These are phyloP conservation scores for Trichoderma cornu-damae DNA, from an alignment of 2,329 filamentous ascomycete genomes.

Conservation along the genomic window DNA sequence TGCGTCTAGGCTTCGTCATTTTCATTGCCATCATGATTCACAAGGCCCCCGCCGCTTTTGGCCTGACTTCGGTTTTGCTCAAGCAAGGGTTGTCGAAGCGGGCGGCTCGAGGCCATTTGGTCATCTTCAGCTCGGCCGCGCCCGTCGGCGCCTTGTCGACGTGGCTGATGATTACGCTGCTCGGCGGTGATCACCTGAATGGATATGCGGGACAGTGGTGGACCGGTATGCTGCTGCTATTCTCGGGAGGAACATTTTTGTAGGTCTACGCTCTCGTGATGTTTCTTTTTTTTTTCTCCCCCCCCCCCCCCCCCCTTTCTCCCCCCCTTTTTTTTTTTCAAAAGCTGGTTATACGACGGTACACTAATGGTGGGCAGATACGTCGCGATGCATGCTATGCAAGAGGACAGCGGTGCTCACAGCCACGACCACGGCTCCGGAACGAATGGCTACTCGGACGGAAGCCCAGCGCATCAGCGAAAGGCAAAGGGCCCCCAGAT, in stretches of 20 bases:
- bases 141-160: conserved; percentile 80
- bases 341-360: neutral
- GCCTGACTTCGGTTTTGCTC: conserved; percentile 80
- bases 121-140: conserved; percentile 87
- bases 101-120: conserved; percentile 73
- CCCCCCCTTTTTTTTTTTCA: no score
- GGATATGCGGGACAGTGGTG: conserved; percentile 71
- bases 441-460: conserved; percentile 53
- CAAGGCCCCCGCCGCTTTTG: conserved; percentile 94
- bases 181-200: conserved; percentile 57
- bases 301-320: no score
- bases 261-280: conserved; percentile 44
- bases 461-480: conserved; percentile 40
- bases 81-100: conserved; percentile 89
- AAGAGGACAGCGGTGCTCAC: conserved; percentile 58
- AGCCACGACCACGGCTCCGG: conserved; percentile 47
- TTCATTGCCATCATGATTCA: conserved; percentile 97
- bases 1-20: conserved; percentile 79
- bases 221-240: conserved; percentile 89
- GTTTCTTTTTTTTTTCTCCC: neutral
- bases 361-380: conserved; percentile 52
- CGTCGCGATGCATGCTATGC: conserved; percentile 98
- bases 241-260: conserved; percentile 93
- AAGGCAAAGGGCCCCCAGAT: conserved; percentile 54
- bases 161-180: conserved; percentile 69